Conservation (phyloP, 495 filamentous ascomycete species). For the Aspergillus diversus region DNA sequence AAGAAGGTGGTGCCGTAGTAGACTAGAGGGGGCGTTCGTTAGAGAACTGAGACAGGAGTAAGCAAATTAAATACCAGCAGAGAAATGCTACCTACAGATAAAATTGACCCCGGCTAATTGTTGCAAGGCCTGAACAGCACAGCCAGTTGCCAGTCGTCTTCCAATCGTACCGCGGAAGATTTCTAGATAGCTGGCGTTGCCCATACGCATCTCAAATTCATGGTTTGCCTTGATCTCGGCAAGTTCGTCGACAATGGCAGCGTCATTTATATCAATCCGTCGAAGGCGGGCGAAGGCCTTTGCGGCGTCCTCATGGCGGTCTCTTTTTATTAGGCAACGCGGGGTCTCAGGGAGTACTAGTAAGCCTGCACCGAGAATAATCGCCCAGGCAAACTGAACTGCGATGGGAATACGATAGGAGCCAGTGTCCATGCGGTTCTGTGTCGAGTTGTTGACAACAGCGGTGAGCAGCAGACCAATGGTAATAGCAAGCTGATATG, state of each 20-base stretch:
- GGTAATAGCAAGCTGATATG: slow-evolving; percentile 84
- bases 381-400: slow-evolving; percentile 79
- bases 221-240: slow-evolving; percentile 79
- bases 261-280: slow-evolving; percentile 63
- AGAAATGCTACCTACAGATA: too few species aligned
- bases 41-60: background rate
- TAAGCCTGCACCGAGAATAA: slow-evolving; percentile 75
- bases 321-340: slow-evolving; percentile 76
- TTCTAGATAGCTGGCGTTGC: slow-evolving; percentile 67
- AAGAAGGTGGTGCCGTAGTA: slow-evolving; percentile 81
- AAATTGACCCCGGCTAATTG: slow-evolving; percentile 78
- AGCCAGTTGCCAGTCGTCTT: slow-evolving; percentile 75
- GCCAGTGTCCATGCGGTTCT: slow-evolving; percentile 61
- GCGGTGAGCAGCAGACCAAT: slow-evolving; percentile 78
- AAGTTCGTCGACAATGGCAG: slow-evolving; percentile 67
- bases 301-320: slow-evolving; percentile 64
- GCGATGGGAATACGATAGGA: slow-evolving; percentile 84
- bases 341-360: slow-evolving; percentile 81
- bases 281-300: slow-evolving; percentile 68
- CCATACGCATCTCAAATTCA: slow-evolving; percentile 75
- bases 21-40: slow-evolving; percentile 35
- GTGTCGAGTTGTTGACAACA: slow-evolving; percentile 74
- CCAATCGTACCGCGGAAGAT: slow-evolving; percentile 65
- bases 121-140: slow-evolving; percentile 74
- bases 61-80: too few species aligned